Evolutionary conservation across 208 protist genomes (phyloP), one percentile per base, ranked within the genome.

Genomic region (Trypanosoma vivax): DNA sequence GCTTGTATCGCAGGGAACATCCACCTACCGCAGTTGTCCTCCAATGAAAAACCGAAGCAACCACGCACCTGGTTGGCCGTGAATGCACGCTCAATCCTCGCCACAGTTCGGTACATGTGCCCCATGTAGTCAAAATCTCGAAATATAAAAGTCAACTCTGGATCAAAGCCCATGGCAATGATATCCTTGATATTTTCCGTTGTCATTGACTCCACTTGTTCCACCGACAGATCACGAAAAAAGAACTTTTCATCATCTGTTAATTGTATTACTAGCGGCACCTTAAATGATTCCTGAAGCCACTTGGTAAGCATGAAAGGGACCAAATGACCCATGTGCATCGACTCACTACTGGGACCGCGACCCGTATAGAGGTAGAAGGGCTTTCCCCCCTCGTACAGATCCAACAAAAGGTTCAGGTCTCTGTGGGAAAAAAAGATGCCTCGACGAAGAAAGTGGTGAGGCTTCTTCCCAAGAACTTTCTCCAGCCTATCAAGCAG

Each of bases 171-270:
- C 31, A 97, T 78, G 2, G 99, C 98, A 50, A 99, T 99, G 45
- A 99, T 99, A 78, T 99, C 98, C 65, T 99, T 98, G 9, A 89
- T 81, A 73, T 99, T 99, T 59, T 99, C 96, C 25, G 69, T 59
- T 5, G 90, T 90, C 69, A 98, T 96, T 11, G 79, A 43, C 46
- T 97, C 77, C 10, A 92, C 67, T 58, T 99, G 84, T 27, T 98
- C 95, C 9, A 99, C 65, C 5, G 82, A 83, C 18, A 98, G 50
- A 68, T 97, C 90, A 60, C 99, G 99, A 70, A 97, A 99, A 57
- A 98, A 95, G 65, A 98, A 99, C 77, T 99, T 99, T 65, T 99
- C 98, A 72, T 99, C 99, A 62, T 99, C 99, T n/a, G 98, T 99
- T 57, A 99, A 83, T 73, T 99, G 98, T 57, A 99, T 98, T 1